Base-by-base conservation (phyloP, 148 eudicot genomes). In the Vaccinium corymbosum region DNA sequence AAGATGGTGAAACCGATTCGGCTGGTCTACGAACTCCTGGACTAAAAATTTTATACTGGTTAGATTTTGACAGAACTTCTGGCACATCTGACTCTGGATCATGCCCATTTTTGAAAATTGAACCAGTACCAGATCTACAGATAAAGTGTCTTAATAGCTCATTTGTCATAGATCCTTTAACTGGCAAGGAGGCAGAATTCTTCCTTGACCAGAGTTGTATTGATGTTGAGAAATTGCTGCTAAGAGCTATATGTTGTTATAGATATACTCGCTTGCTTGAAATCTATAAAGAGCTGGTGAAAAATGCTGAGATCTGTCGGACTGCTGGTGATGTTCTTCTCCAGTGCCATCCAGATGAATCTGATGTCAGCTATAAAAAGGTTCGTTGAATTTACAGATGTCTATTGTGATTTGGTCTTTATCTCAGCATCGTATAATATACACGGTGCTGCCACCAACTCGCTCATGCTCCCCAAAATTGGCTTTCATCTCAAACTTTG, bases 231-330 rank as follows among this genome's bases (percentile, higher is more conserved):
- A 89, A 92, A 84, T 85, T 97, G 89, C 92, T 97, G 42, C 86
- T 95, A 20, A 93, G 92, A 88, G 97, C 96, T 78, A 97, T 97
- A 84, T 89, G 90, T 81, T 93, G 98, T 87, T 94, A 94, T 79
- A 89, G 93, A 86, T 97, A 94, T 87, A 97, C 99, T 68, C 96
- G 99, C 59, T 88, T 97, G 84, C 93, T 97, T 84, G 96, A 97
- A 87, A 93, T 95, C 80, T 91, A 85, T 85, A 97, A 94, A 88
- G 98, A 94, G 79, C 93, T 97, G 78, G 87, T 81, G 59, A 90
- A 93, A 82, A 95, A 93, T 87, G 86, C 91, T 76, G 93, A 94
- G 87, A 89, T 91, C 74, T 92, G 86, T 92, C 87, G 87, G 86
- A 89, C 85, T 80, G 83, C 84, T 49, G 91, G 92, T 80, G 99